Conservation (phyloP, 2,329 filamentous ascomycete genomes). For the Ceratocystis lukuohia region DNA sequence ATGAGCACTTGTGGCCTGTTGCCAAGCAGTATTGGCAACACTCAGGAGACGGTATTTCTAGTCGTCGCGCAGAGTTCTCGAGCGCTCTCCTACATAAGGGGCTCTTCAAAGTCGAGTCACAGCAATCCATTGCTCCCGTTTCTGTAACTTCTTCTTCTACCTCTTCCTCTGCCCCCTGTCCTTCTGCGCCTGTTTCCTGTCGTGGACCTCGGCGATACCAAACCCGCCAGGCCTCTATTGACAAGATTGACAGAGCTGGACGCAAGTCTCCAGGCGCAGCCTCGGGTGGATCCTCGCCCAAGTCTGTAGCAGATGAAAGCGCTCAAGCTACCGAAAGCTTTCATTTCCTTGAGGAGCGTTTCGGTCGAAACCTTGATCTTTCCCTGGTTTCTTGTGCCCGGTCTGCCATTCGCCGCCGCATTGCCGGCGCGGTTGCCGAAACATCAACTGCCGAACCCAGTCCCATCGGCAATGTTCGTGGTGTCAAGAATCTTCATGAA, state of each 20-base stretch:
- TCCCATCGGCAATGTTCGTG: conserved; percentile 33
- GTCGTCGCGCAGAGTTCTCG: conserved; percentile 81
- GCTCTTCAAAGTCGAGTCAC: conserved; percentile 30
- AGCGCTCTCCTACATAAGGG: conserved; percentile 59
- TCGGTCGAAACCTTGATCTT: conserved; percentile 77
- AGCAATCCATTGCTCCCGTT: conserved; percentile 6
- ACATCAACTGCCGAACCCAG: conserved; percentile 26
- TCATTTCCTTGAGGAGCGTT: conserved; percentile 83
- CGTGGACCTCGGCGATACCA: conserved; percentile 30
- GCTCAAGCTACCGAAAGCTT: conserved; percentile 46
- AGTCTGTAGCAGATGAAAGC: conserved; percentile 18
- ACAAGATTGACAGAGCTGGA: conserved; percentile 13
- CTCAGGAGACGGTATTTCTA: conserved; percentile 82
- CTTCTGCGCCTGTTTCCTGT: conserved; percentile 26
- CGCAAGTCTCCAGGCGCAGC: conserved; percentile 4
- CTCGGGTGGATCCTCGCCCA: conserved; percentile 19
- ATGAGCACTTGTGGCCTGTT: conserved; percentile 49
- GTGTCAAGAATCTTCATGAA: conserved; percentile 56
- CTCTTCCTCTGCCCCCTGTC: conserved; percentile 21
- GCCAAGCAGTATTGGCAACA: conserved; percentile 99
- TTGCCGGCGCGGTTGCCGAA: conserved; percentile 72
- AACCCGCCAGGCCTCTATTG: conserved; percentile 11
- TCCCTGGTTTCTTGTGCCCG: conserved; percentile 70
- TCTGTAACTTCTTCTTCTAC: conserved; percentile 20
- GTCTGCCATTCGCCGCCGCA: conserved; percentile 70